Percentiles rank a stretch among this genome's conserved stretches.
Evolutionary conservation across 2,329 filamentous ascomycete genomes (phyloP).

Genomic region (Bipolaris victoriae): DNA sequence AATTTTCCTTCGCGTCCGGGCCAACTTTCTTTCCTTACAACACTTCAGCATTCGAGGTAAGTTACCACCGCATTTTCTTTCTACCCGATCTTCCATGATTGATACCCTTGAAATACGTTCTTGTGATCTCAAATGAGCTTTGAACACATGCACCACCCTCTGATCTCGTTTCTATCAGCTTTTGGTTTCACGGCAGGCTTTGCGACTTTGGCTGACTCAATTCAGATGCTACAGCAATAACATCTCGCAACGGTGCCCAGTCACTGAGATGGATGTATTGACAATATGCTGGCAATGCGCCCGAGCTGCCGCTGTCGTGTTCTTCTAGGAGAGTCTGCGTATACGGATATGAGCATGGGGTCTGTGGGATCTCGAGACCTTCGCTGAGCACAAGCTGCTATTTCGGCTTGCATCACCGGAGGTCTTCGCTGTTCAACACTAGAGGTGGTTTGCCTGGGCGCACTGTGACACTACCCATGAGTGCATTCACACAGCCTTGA

Average conservation of each 20-base stretch:
- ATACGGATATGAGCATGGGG: background rate
- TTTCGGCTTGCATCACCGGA: background rate
- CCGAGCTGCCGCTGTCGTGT: no score
- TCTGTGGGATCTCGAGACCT: background rate
- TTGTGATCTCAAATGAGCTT: slow-evolving; percentile 62
- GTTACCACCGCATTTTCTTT: slow-evolving; percentile 15
- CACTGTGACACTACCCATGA: background rate
- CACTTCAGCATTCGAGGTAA: slow-evolving; percentile 34
- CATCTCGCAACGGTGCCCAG: background rate
- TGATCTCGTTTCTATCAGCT: slow-evolving; percentile 42
- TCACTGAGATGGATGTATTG: background rate
- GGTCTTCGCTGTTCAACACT: background rate
- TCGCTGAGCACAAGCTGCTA: background rate
- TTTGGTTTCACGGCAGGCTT: slow-evolving; percentile 16
- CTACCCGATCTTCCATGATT: slow-evolving; percentile 51
- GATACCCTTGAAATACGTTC: slow-evolving; percentile 60
- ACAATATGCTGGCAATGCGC: background rate
- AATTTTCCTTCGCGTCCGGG: slow-evolving; percentile 35
- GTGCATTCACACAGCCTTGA: background rate
- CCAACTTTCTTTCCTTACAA: slow-evolving; percentile 27
- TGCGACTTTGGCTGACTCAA: slow-evolving; percentile 28
- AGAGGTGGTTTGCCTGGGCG: background rate
- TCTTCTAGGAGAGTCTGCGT: background rate
- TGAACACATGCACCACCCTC: slow-evolving; percentile 69
- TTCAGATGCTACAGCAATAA: slow-evolving; percentile 5